phyloP scores from a whole-genome alignment of 352 stramenopile species.

The Saprolegnia parasitica region DNA sequence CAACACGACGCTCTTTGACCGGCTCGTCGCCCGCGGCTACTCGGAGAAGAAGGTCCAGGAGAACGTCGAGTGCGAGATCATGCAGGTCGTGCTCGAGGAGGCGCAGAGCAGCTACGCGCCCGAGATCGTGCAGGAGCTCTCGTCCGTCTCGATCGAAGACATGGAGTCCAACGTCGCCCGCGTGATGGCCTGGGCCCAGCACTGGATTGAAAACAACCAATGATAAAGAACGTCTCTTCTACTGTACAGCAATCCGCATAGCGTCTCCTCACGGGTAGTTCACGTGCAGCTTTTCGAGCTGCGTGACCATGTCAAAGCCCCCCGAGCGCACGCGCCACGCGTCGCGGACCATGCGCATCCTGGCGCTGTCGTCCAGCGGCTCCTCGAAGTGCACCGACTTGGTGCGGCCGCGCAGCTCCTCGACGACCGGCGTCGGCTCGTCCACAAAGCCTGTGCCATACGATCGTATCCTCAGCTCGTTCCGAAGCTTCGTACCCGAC shows the following conservation, averaged over 20 bases:
- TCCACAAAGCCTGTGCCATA: not conserved
- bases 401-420: constrained; percentile 25
- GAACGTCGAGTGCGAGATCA: constrained; percentile 98
- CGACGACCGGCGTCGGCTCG: not conserved
- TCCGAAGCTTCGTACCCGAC: not conserved
- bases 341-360: not conserved
- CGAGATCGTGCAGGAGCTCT: constrained; percentile 94
- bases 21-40: constrained; percentile 87
- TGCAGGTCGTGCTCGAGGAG: constrained; percentile 97
- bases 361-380: not conserved
- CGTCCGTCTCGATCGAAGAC: constrained; percentile 92
- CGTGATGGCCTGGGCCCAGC: constrained; percentile 87
- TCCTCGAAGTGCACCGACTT: constrained; percentile 9
- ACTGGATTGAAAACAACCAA: constrained; percentile 82
- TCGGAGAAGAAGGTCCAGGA: constrained; percentile 93
- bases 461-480: not conserved
- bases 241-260: constrained; percentile 3
- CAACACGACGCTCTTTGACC: constrained; percentile 91
- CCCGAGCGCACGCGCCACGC: not conserved
- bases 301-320: not conserved
- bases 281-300: constrained; percentile 12
- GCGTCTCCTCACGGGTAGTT: not conserved
- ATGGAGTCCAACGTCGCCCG: constrained; percentile 94
- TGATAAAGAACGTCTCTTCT: constrained; percentile 24
- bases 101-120: constrained; percentile 90